phyloP scores from a whole-genome alignment of 441 rosid genomes.

The Lepidium campestre region DNA sequence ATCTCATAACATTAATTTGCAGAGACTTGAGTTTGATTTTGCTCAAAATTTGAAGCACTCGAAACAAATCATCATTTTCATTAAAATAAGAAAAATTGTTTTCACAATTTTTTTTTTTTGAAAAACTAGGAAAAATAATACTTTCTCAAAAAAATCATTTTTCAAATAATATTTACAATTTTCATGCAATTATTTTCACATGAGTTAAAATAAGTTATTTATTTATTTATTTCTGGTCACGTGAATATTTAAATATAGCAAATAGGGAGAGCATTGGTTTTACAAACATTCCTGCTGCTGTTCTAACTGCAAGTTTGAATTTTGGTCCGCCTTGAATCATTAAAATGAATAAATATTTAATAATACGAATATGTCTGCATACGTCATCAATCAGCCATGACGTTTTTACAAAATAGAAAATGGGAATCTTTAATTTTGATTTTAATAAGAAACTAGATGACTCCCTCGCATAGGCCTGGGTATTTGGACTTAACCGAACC shows the following conservation, averaged over 20 bases:
- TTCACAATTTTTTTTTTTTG: no score
- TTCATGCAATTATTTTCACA: not conserved
- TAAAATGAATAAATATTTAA: not conserved
- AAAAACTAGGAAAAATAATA: no score
- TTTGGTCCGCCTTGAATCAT: constrained; percentile 15
- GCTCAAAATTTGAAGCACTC: no score
- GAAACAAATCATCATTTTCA: no score
- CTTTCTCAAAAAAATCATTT: no score
- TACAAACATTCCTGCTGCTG: constrained; percentile 16
- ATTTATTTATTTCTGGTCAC: not conserved
- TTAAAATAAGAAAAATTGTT: no score
- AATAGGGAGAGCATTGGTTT: not conserved
- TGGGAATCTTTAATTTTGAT: not conserved
- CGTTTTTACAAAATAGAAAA: not conserved
- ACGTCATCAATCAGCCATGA: not conserved
- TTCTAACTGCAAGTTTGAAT: constrained; percentile 26
- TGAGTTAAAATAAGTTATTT: no score
- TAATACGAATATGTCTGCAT: not conserved
- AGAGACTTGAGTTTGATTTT: no score
- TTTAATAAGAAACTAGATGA: no score
- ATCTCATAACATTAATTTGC: no score
- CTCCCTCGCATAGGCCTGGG: no score
- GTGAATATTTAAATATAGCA: not conserved
- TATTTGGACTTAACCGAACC: no score
- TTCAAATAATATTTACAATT: not conserved